Percentiles rank a stretch among this genome's conserved stretches.
Conservation (phyloP, 2,329 filamentous ascomycete genomes). For the Phaeosphaeria sp. region DNA sequence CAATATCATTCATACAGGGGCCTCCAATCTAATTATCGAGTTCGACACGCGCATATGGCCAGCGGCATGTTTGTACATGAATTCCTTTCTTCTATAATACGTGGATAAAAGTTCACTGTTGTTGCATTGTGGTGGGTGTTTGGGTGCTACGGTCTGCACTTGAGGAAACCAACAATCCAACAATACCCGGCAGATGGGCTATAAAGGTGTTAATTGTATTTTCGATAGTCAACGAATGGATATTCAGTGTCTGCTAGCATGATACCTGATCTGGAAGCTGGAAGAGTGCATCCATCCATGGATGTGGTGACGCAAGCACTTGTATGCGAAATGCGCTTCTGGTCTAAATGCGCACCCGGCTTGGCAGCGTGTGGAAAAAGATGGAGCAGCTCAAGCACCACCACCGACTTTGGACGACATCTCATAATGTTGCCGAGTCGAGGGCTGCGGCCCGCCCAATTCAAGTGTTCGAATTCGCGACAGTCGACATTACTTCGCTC, state of each 20-base stretch:
- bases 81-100: not conserved
- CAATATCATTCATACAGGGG: not conserved
- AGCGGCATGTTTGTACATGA: not conserved
- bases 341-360: constrained; percentile 17
- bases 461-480: constrained; percentile 27
- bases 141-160: constrained; percentile 4
- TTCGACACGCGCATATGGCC: not conserved
- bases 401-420: constrained; percentile 33
- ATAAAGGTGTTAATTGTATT: constrained; percentile 12
- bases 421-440: constrained; percentile 57
- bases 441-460: constrained; percentile 50
- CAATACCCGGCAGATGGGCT: constrained; percentile 29
- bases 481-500: constrained; percentile 27
- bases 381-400: constrained; percentile 23
- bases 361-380: constrained; percentile 33
- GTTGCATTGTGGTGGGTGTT: constrained; percentile 23
- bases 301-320: constrained; percentile 1
- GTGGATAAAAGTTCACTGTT: constrained; percentile 1
- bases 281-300: not conserved
- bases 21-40: not conserved
- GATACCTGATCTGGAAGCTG: too few relatives aligned
- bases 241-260: constrained; percentile 10
- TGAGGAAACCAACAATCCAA: too few relatives aligned
- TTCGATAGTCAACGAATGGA: constrained; percentile 16
- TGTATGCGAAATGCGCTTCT: constrained; percentile 9